Base-by-base conservation (phyloP, 1,139 yeast species). In the Suhomyces maxii region DNA sequence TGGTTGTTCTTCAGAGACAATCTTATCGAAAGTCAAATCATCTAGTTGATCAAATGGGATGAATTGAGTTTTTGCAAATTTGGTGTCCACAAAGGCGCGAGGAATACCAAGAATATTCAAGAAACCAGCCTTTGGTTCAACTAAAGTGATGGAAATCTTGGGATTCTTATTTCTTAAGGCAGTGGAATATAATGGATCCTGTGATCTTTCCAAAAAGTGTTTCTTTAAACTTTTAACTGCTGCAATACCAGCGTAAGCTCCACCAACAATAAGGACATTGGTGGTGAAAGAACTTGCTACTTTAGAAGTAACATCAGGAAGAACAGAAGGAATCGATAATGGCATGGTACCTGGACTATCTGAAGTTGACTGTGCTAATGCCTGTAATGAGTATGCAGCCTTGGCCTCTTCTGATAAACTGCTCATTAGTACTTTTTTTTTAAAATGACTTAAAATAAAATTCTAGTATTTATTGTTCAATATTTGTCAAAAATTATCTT, bases 91-190 rank as follows among this genome's bases (percentile, higher is more conserved):
- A 11, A 79, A 65, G 5, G 80, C 69, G 44, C 71, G 62, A 5
- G 84, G 83, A 30, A 79, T 72, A 1, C 82, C 84, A 49, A 79
- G 61, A 7, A 79, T 65, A 51, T 80, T 80, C 45, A 80, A 63
- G 41, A 79, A 68, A 2, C 84, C 84, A 2, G 75, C 70, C 46
- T 77, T 64, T 13, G 84, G 83, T 49, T 80, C 84, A 0, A 80
- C 59, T 37, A 80, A 47, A 0, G 76, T 71, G 14, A 79, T 63
- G 12, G 76, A 68, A 1, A 73, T 54, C 36, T 55, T 59, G 34
- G 53, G 56, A 18, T 31, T n/a, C 26, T 45, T 46, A 38, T 35
- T 39, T 13, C 45, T 49, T 39, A 50, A 43, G 12, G 50, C 50
- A 23, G 53, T 42, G 8, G 50, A 45, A 13, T 50, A 51, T 13